These are phyloP conservation scores for Paraconiothyrium brasiliense DNA, from an alignment of 2,329 filamentous ascomycete species.

Conservation along the genomic window DNA sequence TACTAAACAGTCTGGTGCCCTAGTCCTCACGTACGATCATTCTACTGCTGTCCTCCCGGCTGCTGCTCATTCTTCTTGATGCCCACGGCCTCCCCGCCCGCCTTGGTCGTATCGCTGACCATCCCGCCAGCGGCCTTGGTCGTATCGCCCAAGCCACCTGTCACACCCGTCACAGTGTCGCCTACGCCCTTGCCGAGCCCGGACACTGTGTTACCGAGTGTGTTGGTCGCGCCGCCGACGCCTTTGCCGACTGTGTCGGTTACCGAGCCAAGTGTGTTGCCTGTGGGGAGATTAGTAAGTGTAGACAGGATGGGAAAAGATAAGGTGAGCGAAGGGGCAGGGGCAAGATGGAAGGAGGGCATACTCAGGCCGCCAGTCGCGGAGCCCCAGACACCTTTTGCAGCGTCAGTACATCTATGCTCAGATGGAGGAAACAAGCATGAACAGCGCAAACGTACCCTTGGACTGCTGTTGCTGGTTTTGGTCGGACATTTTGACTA, in stretches of 20 bases:
- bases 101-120: conserved; percentile 41
- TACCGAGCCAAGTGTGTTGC: conserved; percentile 46
- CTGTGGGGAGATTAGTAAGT: conserved; percentile 21
- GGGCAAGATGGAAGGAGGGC: background rate
- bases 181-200: conserved; percentile 47
- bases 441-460: background rate
- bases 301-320: background rate
- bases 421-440: background rate
- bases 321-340: background rate
- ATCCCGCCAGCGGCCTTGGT: conserved; percentile 44
- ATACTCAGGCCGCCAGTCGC: conserved; percentile 43
- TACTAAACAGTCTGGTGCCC: too few species aligned
- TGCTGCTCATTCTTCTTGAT: conserved; percentile 27
- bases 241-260: conserved; percentile 47
- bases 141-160: conserved; percentile 46
- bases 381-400: conserved; percentile 44
- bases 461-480: background rate
- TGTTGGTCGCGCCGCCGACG: conserved; percentile 40
- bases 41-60: conserved; percentile 20
- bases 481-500: background rate
- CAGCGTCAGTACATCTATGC: background rate
- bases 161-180: conserved; percentile 46
- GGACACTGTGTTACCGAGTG: conserved; percentile 42
- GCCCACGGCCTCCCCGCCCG: conserved; percentile 34
- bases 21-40: too few species aligned